A percentile compares a stretch with the other conserved stretches of the same genome.
phyloP scores from a whole-genome alignment of 2,329 filamentous ascomycete species.

The Raffaelea ambrosiae region DNA sequence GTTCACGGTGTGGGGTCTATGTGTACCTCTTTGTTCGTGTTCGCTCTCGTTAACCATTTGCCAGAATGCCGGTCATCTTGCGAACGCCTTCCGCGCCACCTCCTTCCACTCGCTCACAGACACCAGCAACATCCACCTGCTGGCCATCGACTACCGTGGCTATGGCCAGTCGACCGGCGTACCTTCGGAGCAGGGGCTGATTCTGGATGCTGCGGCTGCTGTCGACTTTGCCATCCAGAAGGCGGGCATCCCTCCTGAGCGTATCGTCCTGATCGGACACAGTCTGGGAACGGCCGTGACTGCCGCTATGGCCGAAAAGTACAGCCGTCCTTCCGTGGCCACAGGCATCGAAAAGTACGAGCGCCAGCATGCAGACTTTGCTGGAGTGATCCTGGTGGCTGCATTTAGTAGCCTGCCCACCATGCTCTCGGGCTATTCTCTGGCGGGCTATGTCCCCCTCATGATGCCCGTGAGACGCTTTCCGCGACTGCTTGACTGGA shows the following conservation, averaged over 20 bases:
- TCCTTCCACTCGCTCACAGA: constrained; percentile 71
- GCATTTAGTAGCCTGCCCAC: constrained; percentile 68
- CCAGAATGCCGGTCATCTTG: constrained; percentile 79
- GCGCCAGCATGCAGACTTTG: constrained; percentile 56
- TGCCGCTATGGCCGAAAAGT: constrained; percentile 64
- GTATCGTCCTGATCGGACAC: constrained; percentile 77
- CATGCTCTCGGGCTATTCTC: constrained; percentile 68
- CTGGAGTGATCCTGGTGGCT: constrained; percentile 70
- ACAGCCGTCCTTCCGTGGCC: constrained; percentile 30
- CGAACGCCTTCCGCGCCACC: constrained; percentile 65
- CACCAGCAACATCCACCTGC: constrained; percentile 66
- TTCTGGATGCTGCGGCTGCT: constrained; percentile 66
- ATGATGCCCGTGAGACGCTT: constrained; percentile 65
- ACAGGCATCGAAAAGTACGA: no score
- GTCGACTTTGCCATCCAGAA: constrained; percentile 63
- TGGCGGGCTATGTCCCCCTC: constrained; percentile 70
- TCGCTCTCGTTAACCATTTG: neutral
- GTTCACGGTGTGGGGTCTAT: constrained; percentile 53
- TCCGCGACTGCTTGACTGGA: constrained; percentile 52
- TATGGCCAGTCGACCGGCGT: constrained; percentile 74
- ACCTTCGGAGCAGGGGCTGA: constrained; percentile 73
- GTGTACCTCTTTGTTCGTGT: no score
- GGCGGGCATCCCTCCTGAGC: constrained; percentile 56
- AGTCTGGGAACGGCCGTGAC: constrained; percentile 83
- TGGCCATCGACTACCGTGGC: constrained; percentile 87